Percentiles rank a stretch among this genome's conserved stretches.
phyloP scores from a whole-genome alignment of 768 basidiomycete species.

The Rhizopogon vinicolor region DNA sequence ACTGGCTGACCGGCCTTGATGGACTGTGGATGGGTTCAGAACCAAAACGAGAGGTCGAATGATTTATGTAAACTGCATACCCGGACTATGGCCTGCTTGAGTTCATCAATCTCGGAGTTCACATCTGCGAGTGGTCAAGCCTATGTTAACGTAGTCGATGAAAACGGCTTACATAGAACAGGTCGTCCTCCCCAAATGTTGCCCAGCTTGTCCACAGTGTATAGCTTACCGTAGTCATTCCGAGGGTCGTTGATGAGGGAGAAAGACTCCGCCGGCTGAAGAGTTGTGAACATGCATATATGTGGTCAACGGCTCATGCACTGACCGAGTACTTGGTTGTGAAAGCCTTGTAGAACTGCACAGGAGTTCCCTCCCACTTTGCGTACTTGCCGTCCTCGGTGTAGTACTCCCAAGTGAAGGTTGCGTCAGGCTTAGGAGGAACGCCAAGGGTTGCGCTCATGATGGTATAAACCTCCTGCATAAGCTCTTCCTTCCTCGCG shows the following conservation, averaged over 20 bases:
- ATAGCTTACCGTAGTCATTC: slow-evolving; percentile 75
- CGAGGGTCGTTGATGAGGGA: slow-evolving; percentile 95
- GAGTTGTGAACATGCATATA: slow-evolving; percentile 1
- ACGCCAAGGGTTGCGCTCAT: slow-evolving; percentile 85
- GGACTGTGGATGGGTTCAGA: slow-evolving; percentile 31
- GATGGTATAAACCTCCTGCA: slow-evolving; percentile 80
- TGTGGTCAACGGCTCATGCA: slow-evolving; percentile 5
- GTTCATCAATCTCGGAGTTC: slow-evolving; percentile 76
- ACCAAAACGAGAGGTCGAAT: neutral
- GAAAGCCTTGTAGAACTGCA: slow-evolving; percentile 73
- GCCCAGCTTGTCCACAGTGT: slow-evolving; percentile 90
- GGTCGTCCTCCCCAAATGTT: slow-evolving; percentile 87
- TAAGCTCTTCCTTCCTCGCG: slow-evolving; percentile 78
- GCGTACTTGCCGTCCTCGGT: slow-evolving; percentile 72
- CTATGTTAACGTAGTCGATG: neutral
- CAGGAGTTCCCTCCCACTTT: slow-evolving; percentile 76
- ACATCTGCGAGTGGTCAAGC: slow-evolving; percentile 52
- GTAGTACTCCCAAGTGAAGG: slow-evolving; percentile 87
- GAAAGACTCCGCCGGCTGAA: slow-evolving; percentile 70
- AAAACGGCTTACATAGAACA: slow-evolving; percentile 63
- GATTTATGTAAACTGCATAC: slow-evolving; percentile 21
- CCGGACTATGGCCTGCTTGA: slow-evolving; percentile 81
- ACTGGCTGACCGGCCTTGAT: slow-evolving; percentile 87
- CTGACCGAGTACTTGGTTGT: slow-evolving; percentile 51
- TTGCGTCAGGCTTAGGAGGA: slow-evolving; percentile 67